Conservation (phyloP, 192 early-diverging fungal genomes). For the Coemansia sp. region DNA sequence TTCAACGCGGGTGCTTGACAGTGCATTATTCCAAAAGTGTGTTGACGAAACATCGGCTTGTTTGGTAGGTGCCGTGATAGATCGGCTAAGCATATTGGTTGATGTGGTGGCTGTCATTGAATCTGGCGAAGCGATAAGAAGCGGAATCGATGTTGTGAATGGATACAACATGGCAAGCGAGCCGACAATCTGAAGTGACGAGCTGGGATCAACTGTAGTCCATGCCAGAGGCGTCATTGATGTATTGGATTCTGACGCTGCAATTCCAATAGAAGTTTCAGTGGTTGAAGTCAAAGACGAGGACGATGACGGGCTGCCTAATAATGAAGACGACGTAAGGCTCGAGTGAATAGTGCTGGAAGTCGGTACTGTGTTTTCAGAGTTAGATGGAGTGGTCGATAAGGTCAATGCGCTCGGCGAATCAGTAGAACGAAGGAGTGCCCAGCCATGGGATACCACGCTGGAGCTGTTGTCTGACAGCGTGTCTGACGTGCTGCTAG, state of each 20-base stretch:
- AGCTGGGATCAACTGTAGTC: not conserved
- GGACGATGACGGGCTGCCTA: not conserved
- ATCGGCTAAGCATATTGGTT: too few relatives aligned
- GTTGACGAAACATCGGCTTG: too few relatives aligned
- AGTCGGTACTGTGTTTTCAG: not conserved
- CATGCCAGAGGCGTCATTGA: not conserved
- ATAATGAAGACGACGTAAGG: too few relatives aligned
- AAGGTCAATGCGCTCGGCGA: not conserved
- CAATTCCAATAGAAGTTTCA: not conserved
- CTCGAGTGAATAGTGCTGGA: too few relatives aligned
- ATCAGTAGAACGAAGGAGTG: too few relatives aligned
- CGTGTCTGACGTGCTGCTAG: not conserved
- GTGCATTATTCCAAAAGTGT: not conserved
- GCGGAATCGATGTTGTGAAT: not conserved
- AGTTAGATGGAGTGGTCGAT: not conserved
- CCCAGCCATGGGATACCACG: too few relatives aligned
- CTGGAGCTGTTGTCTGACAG: too few relatives aligned
- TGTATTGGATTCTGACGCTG: not conserved
- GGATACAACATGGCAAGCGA: conserved; percentile 3
- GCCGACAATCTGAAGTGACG: not conserved
- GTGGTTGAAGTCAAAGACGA: conserved; percentile 9
- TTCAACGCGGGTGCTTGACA: not conserved
- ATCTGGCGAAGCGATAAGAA: not conserved
- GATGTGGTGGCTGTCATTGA: too few relatives aligned
- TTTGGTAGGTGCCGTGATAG: too few relatives aligned